phyloP scores from a whole-genome alignment of 371 early-diverging fungal species.

The Fennellomyces sp. region DNA sequence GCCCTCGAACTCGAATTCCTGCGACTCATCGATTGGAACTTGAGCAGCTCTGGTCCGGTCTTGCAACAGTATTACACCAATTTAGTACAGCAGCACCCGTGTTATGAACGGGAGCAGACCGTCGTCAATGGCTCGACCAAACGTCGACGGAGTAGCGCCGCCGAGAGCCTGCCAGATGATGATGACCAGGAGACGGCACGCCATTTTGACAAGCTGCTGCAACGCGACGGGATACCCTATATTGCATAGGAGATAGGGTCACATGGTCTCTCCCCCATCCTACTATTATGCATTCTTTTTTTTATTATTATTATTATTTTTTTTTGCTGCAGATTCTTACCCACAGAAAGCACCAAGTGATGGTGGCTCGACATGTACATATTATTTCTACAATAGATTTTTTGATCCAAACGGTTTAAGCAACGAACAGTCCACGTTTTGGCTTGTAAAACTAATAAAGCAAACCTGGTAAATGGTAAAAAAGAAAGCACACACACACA shows the following conservation, averaged over 20 bases:
- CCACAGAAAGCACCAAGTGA: conserved; percentile 3
- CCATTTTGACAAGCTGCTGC: conserved; percentile 47
- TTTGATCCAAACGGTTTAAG: neutral
- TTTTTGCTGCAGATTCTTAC: neutral
- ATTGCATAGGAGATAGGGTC: conserved; percentile 31
- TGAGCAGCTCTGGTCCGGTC: conserved; percentile 72
- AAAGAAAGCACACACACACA: neutral
- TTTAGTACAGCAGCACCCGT: conserved; percentile 74
- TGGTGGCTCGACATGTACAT: neutral
- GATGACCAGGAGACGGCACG: conserved; percentile 30
- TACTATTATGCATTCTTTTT: neutral
- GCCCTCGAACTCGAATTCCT: conserved; percentile 93
- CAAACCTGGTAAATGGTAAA: too few relatives aligned
- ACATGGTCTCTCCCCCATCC: neutral
- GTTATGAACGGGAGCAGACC: conserved; percentile 26
- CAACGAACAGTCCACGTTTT: neutral
- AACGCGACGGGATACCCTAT: conserved; percentile 46
- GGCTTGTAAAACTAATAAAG: too few relatives aligned
- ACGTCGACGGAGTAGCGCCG: conserved; percentile 13
- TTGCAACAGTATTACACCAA: conserved; percentile 89
- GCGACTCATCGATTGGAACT: conserved; percentile 86
- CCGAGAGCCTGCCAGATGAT: conserved; percentile 29
- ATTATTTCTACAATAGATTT: conserved; percentile 2
- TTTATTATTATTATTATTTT: neutral
- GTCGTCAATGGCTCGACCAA: conserved; percentile 1